Base-by-base conservation (phyloP, 1,139 yeast species). In the Kodamaea arcana region DNA sequence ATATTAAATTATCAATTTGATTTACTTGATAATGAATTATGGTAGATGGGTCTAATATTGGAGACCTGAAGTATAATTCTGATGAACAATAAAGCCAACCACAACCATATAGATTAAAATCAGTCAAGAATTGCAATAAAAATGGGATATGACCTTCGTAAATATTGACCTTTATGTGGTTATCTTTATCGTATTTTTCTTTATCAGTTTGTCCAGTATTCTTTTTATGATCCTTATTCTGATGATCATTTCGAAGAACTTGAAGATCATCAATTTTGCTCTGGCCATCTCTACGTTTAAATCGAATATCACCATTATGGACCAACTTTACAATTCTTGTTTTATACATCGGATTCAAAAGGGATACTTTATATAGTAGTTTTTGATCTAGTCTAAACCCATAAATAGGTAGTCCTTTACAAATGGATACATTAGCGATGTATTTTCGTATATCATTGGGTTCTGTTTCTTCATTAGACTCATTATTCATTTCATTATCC, bases 81-180 rank as follows among this genome's bases (percentile, higher is more conserved):
- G 22, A 45, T 39, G 39, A 72, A 36, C 41, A 35, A 15, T 69
- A 62, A 24, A 92, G 43, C 88, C 94, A 83, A 4, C 83, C 81
- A 56, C 97, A 86, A 1, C 96, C 94, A 54, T 73, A 86, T 25
- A 90, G 59, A 50, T 90, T 90, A 57, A 72, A 87, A 51, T 94
- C 98, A 0, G 86, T 69, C 27, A 86, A 58, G 51, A 92, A 87
- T 51, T 92, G 97, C 14, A 87, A 57, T 1, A 75, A 54, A 48
- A 67, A 81, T 0, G 96, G 94, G 10, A 92, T 69, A 52, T 92
- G 97, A 0, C 90, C 70, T 50, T 92, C 98, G 51, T 68, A 85
- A 1, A 66, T 46, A 9, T 17, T 15, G 10, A 26, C 17, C n/a
- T n/a, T n/a, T n/a, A n/a, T n/a, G n/a, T n/a, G n/a, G n/a, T n/a